phyloP scores from a whole-genome alignment of 164 flowering plant species.

The Vitis cinerea region DNA sequence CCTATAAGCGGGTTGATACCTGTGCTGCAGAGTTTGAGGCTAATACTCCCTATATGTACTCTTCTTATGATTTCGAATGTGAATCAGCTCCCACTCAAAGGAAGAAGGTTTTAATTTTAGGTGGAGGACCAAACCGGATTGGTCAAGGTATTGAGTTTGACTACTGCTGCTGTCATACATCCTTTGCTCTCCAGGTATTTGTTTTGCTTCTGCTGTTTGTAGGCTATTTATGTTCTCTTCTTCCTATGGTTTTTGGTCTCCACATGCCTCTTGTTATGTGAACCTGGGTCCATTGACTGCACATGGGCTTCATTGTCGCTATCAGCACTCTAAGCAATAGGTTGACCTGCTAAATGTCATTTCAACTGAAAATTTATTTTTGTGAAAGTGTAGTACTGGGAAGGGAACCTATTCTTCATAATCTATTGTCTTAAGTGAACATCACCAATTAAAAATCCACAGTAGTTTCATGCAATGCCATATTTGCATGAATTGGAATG shows the following conservation, averaged over 20 bases:
- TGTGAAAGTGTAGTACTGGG: no score
- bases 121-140: conserved; percentile 97
- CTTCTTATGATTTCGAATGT: conserved; percentile 87
- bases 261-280: no score
- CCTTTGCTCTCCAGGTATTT: conserved; percentile 94
- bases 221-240: neutral
- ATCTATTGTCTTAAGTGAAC: no score
- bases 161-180: conserved; percentile 97
- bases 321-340: no score
- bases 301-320: no score
- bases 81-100: conserved; percentile 79
- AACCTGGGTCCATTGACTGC: no score
- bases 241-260: neutral
- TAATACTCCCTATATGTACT: conserved; percentile 97
- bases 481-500: no score
- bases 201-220: neutral
- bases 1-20: conserved; percentile 93
- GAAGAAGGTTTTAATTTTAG: conserved; percentile 93
- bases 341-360: no score
- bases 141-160: conserved; percentile 99
- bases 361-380: no score
- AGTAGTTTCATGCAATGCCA: no score
- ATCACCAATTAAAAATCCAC: no score
- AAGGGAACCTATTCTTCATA: no score
- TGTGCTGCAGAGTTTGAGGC: conserved; percentile 99